These are phyloP conservation scores for Leccinum subrobustum DNA, from an alignment of 1,284 basidiomycete genomes.

Conservation along the genomic window DNA sequence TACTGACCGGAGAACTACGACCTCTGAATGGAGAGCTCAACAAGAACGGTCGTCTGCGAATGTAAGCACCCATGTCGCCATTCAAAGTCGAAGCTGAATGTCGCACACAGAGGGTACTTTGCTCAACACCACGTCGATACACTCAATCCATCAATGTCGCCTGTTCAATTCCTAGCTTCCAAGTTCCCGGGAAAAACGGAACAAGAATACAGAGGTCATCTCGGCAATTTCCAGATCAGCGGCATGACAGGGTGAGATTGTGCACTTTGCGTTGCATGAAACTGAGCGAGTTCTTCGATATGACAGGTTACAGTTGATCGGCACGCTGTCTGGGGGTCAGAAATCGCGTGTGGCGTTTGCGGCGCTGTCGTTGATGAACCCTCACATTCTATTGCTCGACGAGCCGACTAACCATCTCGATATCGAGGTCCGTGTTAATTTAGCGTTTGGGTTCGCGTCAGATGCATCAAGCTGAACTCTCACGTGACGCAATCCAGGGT, in stretches of 20 bases:
- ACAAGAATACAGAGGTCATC: slow-evolving; percentile 92
- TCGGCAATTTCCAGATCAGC: slow-evolving; percentile 98
- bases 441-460: neutral
- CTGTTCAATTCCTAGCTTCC: slow-evolving; percentile 90
- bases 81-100: slow-evolving; percentile 1
- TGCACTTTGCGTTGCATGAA: neutral
- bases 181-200: slow-evolving; percentile 94
- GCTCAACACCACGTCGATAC: slow-evolving; percentile 98
- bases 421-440: slow-evolving; percentile 64
- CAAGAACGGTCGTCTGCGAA: slow-evolving; percentile 86
- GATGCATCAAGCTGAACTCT: neutral
- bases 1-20: slow-evolving; percentile 88
- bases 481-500: slow-evolving; percentile 47
- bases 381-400: slow-evolving; percentile 88
- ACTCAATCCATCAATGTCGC: slow-evolving; percentile 79
- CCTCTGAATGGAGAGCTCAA: slow-evolving; percentile 83
- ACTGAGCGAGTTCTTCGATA: neutral
- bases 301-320: slow-evolving; percentile 70
- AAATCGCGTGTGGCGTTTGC: slow-evolving; percentile 97
- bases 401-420: slow-evolving; percentile 99
- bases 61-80: slow-evolving; percentile 48
- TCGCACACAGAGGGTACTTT: slow-evolving; percentile 74
- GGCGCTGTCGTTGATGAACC: slow-evolving; percentile 83
- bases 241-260: slow-evolving; percentile 80
- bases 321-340: slow-evolving; percentile 92